These are phyloP conservation scores for Cerioporus squamosus DNA, from an alignment of 1,284 basidiomycete genomes.

Conservation along the genomic window DNA sequence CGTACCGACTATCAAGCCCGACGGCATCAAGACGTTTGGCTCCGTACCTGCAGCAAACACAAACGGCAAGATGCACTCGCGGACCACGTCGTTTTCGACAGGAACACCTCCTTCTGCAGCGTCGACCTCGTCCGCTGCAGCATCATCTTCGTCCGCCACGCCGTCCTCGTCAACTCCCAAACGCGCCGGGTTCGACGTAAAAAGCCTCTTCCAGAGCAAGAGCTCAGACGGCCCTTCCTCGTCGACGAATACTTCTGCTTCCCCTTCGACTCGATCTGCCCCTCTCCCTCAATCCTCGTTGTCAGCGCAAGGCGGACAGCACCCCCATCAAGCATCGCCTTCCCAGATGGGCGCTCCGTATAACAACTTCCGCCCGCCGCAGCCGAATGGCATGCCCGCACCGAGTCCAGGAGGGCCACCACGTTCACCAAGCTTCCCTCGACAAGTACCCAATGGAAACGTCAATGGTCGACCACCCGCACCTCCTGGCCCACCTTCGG, in stretches of 20 bases:
- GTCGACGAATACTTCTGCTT: conserved; percentile 44
- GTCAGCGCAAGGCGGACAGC: conserved; percentile 32
- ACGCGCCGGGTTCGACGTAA: conserved; percentile 58
- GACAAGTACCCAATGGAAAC: conserved; percentile 67
- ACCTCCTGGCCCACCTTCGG: conserved; percentile 51
- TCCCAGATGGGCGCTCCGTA: conserved; percentile 50
- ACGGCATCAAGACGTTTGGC: conserved; percentile 82
- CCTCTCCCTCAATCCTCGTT: conserved; percentile 46
- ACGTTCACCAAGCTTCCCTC: conserved; percentile 66
- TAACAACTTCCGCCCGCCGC: conserved; percentile 39
- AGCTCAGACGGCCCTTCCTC: conserved; percentile 40
- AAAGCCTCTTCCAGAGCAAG: conserved; percentile 70
- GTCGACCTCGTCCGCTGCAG: conserved; percentile 33
- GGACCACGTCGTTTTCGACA: conserved; percentile 36
- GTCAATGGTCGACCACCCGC: conserved; percentile 57
- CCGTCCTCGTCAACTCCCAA: conserved; percentile 35
- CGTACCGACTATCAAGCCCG: conserved; percentile 65
- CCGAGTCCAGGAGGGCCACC: conserved; percentile 48
- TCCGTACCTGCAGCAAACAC: conserved; percentile 63
- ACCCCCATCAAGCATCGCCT: conserved; percentile 46
- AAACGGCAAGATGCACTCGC: conserved; percentile 53
- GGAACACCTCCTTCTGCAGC: conserved; percentile 36
- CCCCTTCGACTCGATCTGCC: conserved; percentile 48
- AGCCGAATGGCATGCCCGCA: conserved; percentile 38
- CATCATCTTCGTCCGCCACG: conserved; percentile 37